Conservation (phyloP, 2,329 filamentous ascomycete genomes). For the Lachnellula occidentalis region DNA sequence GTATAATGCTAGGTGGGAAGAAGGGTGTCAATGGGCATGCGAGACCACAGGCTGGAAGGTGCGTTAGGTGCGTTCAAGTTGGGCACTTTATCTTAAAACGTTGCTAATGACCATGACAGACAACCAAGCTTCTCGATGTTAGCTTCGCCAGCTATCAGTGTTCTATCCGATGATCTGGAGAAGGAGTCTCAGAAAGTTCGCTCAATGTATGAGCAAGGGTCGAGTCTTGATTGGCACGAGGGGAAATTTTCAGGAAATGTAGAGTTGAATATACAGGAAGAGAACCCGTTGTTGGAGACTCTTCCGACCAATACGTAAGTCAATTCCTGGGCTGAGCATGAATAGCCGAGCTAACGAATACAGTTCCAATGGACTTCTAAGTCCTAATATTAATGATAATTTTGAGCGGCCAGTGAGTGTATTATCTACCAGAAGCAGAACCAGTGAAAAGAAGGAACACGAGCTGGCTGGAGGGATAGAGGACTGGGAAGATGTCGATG, state of each 20-base stretch:
- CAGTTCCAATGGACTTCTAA: conserved; percentile 18
- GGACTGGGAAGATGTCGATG: conserved; percentile 61
- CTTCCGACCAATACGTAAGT: conserved; percentile 7
- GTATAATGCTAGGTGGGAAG: conserved; percentile 54
- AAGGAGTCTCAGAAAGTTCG: conserved; percentile 32
- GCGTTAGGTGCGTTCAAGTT: conserved; percentile 20
- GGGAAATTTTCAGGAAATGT: conserved; percentile 13
- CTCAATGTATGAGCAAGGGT: conserved; percentile 31
- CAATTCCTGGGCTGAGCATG: not conserved
- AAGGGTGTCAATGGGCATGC: conserved; percentile 25
- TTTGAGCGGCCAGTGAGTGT: conserved; percentile 21
- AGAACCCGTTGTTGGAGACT: conserved; percentile 5
- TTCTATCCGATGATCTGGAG: conserved; percentile 28
- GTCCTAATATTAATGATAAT: conserved; percentile 7
- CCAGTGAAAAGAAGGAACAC: conserved; percentile 30
- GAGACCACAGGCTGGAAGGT: conserved; percentile 18
- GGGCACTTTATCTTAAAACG: not conserved
- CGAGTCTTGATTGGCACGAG: conserved; percentile 24
- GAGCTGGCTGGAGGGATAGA: conserved; percentile 56
- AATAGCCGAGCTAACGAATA: conserved; percentile 14
- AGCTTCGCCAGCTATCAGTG: conserved; percentile 19
- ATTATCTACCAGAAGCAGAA: conserved; percentile 16
- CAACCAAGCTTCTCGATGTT: conserved; percentile 28
- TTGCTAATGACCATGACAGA: conserved; percentile 18
- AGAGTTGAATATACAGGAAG: conserved; percentile 3